Evolutionary conservation across 2,329 filamentous ascomycete genomes (phyloP).

Genomic region (Alternaria triticimaculans): DNA sequence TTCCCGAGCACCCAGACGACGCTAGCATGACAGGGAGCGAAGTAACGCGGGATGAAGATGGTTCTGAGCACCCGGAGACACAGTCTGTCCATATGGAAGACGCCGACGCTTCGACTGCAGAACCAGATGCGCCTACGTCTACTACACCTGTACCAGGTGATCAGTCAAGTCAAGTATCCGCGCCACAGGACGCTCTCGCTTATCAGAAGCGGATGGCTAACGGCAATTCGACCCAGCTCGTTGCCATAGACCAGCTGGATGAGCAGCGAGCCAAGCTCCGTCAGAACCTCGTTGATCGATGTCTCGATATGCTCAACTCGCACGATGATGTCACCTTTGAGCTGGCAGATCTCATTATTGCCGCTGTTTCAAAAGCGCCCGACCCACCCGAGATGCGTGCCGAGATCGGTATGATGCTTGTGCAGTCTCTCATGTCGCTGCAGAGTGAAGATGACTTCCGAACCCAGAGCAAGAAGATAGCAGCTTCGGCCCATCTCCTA

Average conservation of each 20-base stretch:
- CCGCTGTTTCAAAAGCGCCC: constrained; percentile 68
- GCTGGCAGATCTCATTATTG: constrained; percentile 82
- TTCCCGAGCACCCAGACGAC: constrained; percentile 39
- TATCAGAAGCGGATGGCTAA: constrained; percentile 43
- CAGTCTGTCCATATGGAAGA: constrained; percentile 52
- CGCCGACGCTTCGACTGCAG: constrained; percentile 23
- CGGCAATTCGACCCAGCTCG: constrained; percentile 46
- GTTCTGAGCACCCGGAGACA: constrained; percentile 36
- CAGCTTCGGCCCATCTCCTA: constrained; percentile 89
- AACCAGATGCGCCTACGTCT: constrained; percentile 16
- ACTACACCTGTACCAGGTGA: constrained; percentile 27
- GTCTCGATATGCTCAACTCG: constrained; percentile 85
- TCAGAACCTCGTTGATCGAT: constrained; percentile 82
- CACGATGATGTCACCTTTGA: constrained; percentile 91
- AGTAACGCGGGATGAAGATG: constrained; percentile 33
- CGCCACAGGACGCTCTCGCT: constrained; percentile 36
- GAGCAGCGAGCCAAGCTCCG: constrained; percentile 75
- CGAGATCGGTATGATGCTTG: constrained; percentile 82
- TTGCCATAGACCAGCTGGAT: constrained; percentile 81
- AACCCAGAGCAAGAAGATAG: constrained; percentile 71
- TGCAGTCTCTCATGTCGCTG: constrained; percentile 78
- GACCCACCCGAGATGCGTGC: constrained; percentile 66
- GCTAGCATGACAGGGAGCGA: constrained; percentile 36
- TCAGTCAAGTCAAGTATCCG: constrained; percentile 17
- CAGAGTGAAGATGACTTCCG: constrained; percentile 64